Conservation (phyloP, 768 basidiomycete genomes). For the Candolleomyces eurysporus region DNA sequence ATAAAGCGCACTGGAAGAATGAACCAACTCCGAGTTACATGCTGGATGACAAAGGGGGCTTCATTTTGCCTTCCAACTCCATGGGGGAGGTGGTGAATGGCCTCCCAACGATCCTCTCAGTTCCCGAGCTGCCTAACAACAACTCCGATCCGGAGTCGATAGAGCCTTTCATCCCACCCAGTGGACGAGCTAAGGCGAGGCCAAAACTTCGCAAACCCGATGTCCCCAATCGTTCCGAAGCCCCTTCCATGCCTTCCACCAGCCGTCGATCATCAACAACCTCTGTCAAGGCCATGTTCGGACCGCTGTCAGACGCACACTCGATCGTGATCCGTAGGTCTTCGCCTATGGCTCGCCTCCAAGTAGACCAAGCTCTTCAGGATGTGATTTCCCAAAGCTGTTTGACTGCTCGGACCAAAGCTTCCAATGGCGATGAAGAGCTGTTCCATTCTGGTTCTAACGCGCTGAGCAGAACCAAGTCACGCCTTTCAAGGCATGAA, state of each 20-base stretch:
- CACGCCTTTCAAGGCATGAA: slow-evolving; percentile 64
- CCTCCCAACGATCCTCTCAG: slow-evolving; percentile 29
- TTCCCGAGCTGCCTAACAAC: slow-evolving; percentile 38
- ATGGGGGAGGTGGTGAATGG: slow-evolving; percentile 30
- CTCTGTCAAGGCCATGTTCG: slow-evolving; percentile 61
- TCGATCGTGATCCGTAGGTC: slow-evolving; percentile 67
- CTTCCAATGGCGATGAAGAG: slow-evolving; percentile 59
- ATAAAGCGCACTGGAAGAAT: slow-evolving; percentile 48
- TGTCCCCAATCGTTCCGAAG: slow-evolving; percentile 20
- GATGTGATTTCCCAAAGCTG: slow-evolving; percentile 82
- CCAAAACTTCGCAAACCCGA: slow-evolving; percentile 25
- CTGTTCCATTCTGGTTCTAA: slow-evolving; percentile 61
- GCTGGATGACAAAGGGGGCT: slow-evolving; percentile 38
- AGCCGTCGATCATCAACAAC: slow-evolving; percentile 63
- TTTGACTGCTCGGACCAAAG: slow-evolving; percentile 64
- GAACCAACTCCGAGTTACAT: slow-evolving; percentile 67
- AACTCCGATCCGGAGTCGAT: slow-evolving; percentile 30
- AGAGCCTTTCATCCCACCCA: slow-evolving; percentile 34
- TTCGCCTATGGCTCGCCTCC: slow-evolving; percentile 60
- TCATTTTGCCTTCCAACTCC: slow-evolving; percentile 26
- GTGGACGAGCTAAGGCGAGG: slow-evolving; percentile 26
- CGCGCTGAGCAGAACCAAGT: slow-evolving; percentile 56
- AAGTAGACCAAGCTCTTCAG: slow-evolving; percentile 73
- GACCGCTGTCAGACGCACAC: slow-evolving; percentile 52
- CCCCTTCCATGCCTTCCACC: slow-evolving; percentile 23